A percentile compares a stretch with the other conserved stretches of the same genome.
Conservation (phyloP, 371 early-diverging fungal species). For the Batkoa obscura region DNA sequence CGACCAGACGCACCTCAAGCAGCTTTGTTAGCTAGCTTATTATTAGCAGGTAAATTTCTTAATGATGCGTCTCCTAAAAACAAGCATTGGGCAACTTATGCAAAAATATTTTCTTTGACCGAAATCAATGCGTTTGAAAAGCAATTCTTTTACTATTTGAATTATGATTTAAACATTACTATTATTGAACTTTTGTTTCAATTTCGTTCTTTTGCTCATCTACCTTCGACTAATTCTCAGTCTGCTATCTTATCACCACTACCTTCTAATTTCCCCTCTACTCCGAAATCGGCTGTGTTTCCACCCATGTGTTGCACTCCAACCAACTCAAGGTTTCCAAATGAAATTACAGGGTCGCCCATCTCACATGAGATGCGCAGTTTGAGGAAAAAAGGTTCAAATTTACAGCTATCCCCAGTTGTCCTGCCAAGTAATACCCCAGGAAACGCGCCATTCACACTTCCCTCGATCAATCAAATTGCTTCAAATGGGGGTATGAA, state of each 20-base stretch:
- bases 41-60: conserved; percentile 48
- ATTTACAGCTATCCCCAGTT: too few relatives aligned
- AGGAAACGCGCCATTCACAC: too few relatives aligned
- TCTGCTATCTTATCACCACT: conserved; percentile 9
- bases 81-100: conserved; percentile 52
- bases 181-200: neutral
- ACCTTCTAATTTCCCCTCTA: conserved; percentile 20
- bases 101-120: neutral
- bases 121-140: neutral
- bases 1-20: conserved; percentile 49
- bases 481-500: too few relatives aligned
- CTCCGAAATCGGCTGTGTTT: conserved; percentile 1
- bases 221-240: neutral
- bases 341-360: too few relatives aligned
- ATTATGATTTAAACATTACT: neutral
- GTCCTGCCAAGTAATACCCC: too few relatives aligned
- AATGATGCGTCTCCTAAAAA: conserved; percentile 57
- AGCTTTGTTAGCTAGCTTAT: conserved; percentile 54
- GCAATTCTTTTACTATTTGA: neutral
- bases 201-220: neutral
- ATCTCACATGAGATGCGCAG: too few relatives aligned
- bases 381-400: too few relatives aligned
- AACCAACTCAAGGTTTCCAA: too few relatives aligned
- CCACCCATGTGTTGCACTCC: too few relatives aligned
- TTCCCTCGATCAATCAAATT: too few relatives aligned